phyloP scores from a whole-genome alignment of 306 rosid species.

The Chamaecrista fasciculata region DNA sequence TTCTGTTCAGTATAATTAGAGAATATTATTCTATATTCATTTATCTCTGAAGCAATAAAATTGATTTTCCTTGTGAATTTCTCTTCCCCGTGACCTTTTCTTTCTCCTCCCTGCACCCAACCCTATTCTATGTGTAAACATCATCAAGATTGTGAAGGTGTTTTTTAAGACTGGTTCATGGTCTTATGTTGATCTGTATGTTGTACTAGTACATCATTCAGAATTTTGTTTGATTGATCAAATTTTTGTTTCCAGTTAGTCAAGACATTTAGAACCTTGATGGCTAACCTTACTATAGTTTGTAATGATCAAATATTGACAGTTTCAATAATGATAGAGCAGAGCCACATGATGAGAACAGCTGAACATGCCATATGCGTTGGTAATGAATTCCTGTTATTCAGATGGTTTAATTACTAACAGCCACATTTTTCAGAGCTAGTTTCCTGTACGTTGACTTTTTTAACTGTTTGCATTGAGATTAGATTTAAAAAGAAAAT shows the following conservation, averaged over 20 bases:
- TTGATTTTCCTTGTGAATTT: not conserved
- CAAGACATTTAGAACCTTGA: too few relatives aligned
- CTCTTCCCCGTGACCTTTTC: too few relatives aligned
- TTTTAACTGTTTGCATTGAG: not conserved
- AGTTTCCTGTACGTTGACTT: not conserved
- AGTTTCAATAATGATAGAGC: too few relatives aligned
- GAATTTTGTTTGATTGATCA: not conserved
- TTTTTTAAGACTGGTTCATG: constrained; percentile 4
- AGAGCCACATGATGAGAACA: too few relatives aligned
- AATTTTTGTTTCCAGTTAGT: not conserved
- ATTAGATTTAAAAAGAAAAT: too few relatives aligned
- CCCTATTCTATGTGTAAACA: not conserved
- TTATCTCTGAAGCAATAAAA: not conserved
- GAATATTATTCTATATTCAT: not conserved
- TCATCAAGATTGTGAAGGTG: not conserved
- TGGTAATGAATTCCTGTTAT: too few relatives aligned
- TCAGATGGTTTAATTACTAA: too few relatives aligned
- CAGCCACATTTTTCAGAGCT: not conserved
- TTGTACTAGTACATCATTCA: not conserved
- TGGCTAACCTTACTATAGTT: too few relatives aligned
- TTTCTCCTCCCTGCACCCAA: not conserved
- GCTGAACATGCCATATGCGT: too few relatives aligned
- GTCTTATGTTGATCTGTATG: not conserved
- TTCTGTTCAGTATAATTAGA: not conserved
- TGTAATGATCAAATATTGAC: too few relatives aligned